phyloP scores from a whole-genome alignment of 495 filamentous ascomycete species.

The Tuber microsphaerosporum region DNA sequence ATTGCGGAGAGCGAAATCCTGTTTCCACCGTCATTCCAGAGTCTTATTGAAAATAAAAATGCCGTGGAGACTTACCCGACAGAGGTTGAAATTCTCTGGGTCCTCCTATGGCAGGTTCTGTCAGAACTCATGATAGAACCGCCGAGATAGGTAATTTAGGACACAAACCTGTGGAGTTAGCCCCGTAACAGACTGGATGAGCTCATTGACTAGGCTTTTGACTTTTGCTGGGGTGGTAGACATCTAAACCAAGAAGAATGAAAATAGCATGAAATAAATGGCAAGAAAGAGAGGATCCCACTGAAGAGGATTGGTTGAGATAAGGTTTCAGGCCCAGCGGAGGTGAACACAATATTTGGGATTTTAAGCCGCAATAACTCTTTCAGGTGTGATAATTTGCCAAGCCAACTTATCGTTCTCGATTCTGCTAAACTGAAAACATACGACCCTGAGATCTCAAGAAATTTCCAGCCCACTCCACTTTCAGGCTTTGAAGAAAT shows the following conservation, averaged over 20 bases:
- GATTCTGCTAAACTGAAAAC: slow-evolving; percentile 8
- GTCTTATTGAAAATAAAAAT: slow-evolving; percentile 39
- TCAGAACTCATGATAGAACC: slow-evolving; percentile 9
- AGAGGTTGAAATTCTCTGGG: slow-evolving; percentile 47
- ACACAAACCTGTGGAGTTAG: slow-evolving; percentile 25
- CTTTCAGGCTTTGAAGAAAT: background rate
- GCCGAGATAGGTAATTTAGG: too few species aligned
- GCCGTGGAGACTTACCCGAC: slow-evolving; percentile 42
- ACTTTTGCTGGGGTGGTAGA: slow-evolving; percentile 27
- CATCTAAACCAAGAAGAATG: slow-evolving; percentile 11
- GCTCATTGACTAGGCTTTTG: slow-evolving; percentile 30
- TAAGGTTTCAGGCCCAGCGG: background rate
- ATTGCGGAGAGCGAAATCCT: slow-evolving; percentile 51
- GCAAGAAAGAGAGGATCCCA: background rate
- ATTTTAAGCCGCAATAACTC: background rate
- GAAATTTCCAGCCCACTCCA: slow-evolving; percentile 6
- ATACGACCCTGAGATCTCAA: slow-evolving; percentile 17
- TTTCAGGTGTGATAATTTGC: background rate
- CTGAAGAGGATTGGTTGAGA: background rate
- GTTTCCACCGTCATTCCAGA: slow-evolving; percentile 42
- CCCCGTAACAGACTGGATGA: slow-evolving; percentile 29
- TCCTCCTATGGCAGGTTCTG: slow-evolving; percentile 42
- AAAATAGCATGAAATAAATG: background rate
- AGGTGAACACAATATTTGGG: background rate
- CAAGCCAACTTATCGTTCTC: background rate